Evolutionary conservation across 2,329 filamentous ascomycete genomes (phyloP).

Genomic region (Botrytis sinoallii): DNA sequence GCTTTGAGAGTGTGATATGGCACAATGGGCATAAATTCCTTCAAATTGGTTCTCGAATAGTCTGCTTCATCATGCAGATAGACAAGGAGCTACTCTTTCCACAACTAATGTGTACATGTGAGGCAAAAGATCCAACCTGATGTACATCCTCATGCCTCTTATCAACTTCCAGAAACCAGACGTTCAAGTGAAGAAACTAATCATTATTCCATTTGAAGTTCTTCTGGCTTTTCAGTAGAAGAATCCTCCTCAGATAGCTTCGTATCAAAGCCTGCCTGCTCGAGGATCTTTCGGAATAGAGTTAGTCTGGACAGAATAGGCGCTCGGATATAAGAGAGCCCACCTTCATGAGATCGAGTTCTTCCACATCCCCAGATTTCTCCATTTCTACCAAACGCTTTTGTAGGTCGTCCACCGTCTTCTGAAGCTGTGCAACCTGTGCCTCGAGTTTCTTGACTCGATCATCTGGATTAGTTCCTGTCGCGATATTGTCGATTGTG

Average conservation of each 20-base stretch:
- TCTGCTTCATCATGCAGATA: neutral
- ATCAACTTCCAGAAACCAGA: neutral
- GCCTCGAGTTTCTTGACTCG: constrained; percentile 3
- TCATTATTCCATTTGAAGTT: neutral
- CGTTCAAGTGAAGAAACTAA: neutral
- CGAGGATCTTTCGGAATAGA: neutral
- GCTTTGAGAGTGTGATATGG: too few relatives aligned
- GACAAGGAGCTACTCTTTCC: neutral
- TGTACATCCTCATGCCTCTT: neutral
- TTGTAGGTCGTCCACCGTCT: neutral
- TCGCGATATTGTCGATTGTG: neutral
- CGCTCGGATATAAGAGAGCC: neutral
- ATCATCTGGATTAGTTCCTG: neutral
- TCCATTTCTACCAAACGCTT: neutral
- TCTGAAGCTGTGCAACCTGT: constrained; percentile 3
- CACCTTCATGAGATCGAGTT: constrained; percentile 9
- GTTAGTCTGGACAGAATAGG: neutral
- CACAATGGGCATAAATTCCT: neutral
- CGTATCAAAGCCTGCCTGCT: neutral
- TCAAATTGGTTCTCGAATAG: neutral
- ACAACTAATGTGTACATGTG: neutral
- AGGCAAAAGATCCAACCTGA: neutral
- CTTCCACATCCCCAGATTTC: neutral
- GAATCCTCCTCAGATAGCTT: neutral
- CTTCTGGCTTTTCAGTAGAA: too few relatives aligned